Evolutionary conservation across 106 monocot species (phyloP).

Genomic region (Platanthera zijinensis): DNA sequence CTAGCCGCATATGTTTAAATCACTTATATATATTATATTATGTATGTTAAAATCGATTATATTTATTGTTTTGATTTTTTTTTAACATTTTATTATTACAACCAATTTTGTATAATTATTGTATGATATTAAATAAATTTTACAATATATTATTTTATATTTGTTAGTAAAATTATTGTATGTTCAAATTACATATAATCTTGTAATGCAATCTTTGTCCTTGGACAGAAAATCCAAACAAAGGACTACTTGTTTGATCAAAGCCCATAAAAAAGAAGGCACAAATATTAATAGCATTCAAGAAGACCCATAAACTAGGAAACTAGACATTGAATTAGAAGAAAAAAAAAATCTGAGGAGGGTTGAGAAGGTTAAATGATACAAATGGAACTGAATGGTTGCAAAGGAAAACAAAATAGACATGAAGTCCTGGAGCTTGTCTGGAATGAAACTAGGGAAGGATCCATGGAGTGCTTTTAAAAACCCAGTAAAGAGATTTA

Average conservation of each 20-base stretch:
- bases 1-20: no score
- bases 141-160: no score
- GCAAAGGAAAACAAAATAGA: neutral
- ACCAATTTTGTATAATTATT: no score
- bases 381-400: neutral
- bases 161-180: no score
- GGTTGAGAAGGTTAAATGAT: neutral
- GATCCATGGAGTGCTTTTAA: neutral
- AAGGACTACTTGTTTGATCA: neutral
- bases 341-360: neutral
- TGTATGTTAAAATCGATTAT: no score
- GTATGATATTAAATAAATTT: no score
- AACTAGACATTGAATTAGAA: neutral
- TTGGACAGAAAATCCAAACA: neutral
- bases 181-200: neutral
- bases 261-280: neutral
- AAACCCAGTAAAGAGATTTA: slow-evolving; percentile 3
- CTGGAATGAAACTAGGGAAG: neutral
- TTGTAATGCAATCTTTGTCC: neutral
- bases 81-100: no score
- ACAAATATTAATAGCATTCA: neutral
- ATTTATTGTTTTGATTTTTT: no score
- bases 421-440: neutral
- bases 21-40: no score
- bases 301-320: neutral